A percentile compares a stretch with the other conserved stretches of the same genome.
These are phyloP conservation scores for Ophiostoma ulmi DNA, from an alignment of 2,329 filamentous ascomycete genomes.

Conservation along the genomic window DNA sequence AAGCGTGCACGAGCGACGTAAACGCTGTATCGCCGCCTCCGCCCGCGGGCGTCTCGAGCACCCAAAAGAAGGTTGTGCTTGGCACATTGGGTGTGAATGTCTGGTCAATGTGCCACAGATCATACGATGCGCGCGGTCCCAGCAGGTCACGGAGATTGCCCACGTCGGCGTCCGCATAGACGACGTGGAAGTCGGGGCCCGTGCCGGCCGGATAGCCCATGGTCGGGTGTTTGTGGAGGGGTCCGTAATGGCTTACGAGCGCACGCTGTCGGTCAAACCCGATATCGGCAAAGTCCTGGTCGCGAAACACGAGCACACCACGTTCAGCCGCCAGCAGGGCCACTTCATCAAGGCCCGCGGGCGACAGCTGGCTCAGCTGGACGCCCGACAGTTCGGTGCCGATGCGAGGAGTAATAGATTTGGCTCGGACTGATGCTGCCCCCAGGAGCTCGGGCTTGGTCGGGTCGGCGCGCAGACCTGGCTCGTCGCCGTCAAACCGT, in stretches of 20 bases:
- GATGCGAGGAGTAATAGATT: slow-evolving; percentile 60
- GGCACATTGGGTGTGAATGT: slow-evolving; percentile 66
- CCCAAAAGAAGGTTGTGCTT: slow-evolving; percentile 82
- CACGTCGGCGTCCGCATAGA: slow-evolving; percentile 45
- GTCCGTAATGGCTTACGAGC: slow-evolving; percentile 51
- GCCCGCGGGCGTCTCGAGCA: slow-evolving; percentile 70
- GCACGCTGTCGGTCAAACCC: neutral
- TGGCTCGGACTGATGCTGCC: slow-evolving; percentile 24
- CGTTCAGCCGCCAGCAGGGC: neutral
- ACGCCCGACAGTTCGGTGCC: slow-evolving; percentile 63
- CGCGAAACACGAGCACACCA: neutral
- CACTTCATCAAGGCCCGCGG: neutral
- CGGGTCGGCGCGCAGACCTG: slow-evolving; percentile 62
- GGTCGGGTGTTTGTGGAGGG: slow-evolving; percentile 68
- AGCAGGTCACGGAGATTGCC: slow-evolving; percentile 42
- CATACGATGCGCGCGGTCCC: slow-evolving; percentile 65
- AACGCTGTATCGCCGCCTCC: slow-evolving; percentile 58
- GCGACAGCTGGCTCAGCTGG: slow-evolving; percentile 57
- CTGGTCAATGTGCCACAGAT: slow-evolving; percentile 87
- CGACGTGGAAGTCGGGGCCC: slow-evolving; percentile 64
- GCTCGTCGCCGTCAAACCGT: slow-evolving; percentile 62
- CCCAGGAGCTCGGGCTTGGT: slow-evolving; percentile 58
- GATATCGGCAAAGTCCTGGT: neutral
- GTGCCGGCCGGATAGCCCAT: slow-evolving; percentile 55
- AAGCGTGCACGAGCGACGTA: slow-evolving; percentile 68